Conservation (phyloP, 495 filamentous ascomycete genomes). For the Polyplosphaeria fusca region DNA sequence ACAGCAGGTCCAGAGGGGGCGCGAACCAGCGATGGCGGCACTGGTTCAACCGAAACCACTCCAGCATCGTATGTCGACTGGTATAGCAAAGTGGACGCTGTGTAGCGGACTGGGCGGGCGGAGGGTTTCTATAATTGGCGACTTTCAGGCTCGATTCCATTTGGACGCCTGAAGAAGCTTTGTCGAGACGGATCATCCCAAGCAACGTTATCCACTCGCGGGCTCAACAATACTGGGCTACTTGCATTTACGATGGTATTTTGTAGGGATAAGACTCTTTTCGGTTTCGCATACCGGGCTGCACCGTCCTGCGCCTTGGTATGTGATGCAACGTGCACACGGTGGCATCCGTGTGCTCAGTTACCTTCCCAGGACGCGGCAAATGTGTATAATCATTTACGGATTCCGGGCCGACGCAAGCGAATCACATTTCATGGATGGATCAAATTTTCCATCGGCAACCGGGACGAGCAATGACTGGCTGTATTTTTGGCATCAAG, state of each 20-base stretch:
- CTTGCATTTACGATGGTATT: too few species aligned
- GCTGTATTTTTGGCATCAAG: background rate
- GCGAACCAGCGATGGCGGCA: conserved; percentile 11
- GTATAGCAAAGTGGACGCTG: conserved; percentile 3
- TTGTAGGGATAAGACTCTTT: too few species aligned
- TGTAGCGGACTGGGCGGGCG: conserved; percentile 2
- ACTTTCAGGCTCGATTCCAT: too few species aligned
- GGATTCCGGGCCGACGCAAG: background rate
- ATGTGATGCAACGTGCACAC: too few species aligned
- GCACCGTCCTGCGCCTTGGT: too few species aligned
- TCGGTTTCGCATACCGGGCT: too few species aligned
- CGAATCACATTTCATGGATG: background rate
- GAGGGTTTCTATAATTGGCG: too few species aligned
- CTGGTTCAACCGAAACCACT: conserved; percentile 3
- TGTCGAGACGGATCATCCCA: too few species aligned
- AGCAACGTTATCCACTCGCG: too few species aligned
- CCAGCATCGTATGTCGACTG: conserved; percentile 13
- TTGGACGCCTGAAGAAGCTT: too few species aligned
- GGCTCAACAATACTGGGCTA: too few species aligned
- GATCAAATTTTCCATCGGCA: background rate
- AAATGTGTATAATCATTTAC: background rate
- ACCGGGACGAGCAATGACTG: background rate
- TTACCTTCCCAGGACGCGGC: background rate
- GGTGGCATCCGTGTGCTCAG: too few species aligned
- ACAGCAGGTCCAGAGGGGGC: conserved; percentile 6